Percentiles rank a stretch among this genome's conserved stretches.
Evolutionary conservation across 2,329 filamentous ascomycete species (phyloP).

Genomic region (Penicillium thymicola): DNA sequence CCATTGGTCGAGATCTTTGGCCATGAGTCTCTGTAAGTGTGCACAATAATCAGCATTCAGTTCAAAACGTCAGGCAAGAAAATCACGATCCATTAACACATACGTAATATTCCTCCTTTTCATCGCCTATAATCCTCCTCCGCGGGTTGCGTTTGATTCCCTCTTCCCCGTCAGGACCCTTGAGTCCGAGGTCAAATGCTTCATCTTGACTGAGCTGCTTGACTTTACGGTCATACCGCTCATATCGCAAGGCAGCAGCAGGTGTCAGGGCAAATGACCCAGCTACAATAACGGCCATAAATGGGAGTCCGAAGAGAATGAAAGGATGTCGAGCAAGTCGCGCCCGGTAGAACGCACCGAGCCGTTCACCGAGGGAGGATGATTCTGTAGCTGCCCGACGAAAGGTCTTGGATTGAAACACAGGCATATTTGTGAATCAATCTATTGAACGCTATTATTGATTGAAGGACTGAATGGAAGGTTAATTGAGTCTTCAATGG

Average conservation of each 20-base stretch:
- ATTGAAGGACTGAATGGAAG: not conserved
- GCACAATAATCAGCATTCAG: conserved; percentile 13
- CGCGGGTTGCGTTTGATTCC: conserved; percentile 58
- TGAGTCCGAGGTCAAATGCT: conserved; percentile 70
- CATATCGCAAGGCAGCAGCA: conserved; percentile 88
- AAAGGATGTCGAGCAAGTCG: conserved; percentile 78
- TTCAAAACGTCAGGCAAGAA: not conserved
- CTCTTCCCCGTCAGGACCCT: conserved; percentile 71
- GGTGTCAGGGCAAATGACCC: conserved; percentile 94
- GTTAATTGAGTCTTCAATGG: not conserved
- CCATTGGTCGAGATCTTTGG: conserved; percentile 93
- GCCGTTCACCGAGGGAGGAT: conserved; percentile 59
- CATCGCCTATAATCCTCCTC: conserved; percentile 41
- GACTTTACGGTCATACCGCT: conserved; percentile 86
- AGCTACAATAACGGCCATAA: conserved; percentile 82
- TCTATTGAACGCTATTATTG: not conserved
- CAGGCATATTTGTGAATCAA: conserved; percentile 48
- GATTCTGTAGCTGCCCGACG: conserved; percentile 52
- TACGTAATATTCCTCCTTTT: conserved; percentile 49
- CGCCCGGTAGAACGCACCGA: conserved; percentile 74
- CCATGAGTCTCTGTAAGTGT: conserved; percentile 64
- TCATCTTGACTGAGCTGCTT: conserved; percentile 81
- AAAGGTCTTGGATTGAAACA: conserved; percentile 70
- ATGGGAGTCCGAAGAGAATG: conserved; percentile 87
- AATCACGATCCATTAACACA: conserved; percentile 11